Conservation (phyloP, 2,329 filamentous ascomycete species). For the Fusarium bulbicola region DNA sequence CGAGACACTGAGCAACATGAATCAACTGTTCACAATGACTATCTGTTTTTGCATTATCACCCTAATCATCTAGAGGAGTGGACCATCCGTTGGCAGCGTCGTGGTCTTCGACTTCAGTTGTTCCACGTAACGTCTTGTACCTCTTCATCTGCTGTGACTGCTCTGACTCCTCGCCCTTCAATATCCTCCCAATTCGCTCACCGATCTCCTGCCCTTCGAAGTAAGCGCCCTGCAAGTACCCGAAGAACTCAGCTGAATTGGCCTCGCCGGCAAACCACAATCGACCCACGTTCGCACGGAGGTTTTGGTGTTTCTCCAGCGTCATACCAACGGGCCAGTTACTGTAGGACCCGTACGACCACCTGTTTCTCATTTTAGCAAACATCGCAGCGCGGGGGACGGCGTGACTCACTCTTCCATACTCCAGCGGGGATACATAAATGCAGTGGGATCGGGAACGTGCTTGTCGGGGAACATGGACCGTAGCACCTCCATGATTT, state of each 20-base stretch:
- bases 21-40: neutral
- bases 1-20: too few relatives aligned
- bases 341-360: conserved; percentile 69
- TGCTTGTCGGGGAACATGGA: conserved; percentile 67
- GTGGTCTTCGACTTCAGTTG: conserved; percentile 5
- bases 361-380: conserved; percentile 43
- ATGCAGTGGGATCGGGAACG: conserved; percentile 67
- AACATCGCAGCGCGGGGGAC: conserved; percentile 53
- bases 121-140: conserved; percentile 9
- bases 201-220: conserved; percentile 64
- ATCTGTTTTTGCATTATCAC: neutral
- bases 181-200: conserved; percentile 48
- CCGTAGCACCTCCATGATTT: conserved; percentile 67
- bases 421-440: conserved; percentile 62
- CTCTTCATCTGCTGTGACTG: conserved; percentile 7
- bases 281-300: conserved; percentile 68
- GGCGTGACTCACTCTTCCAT: conserved; percentile 28
- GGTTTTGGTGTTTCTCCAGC: conserved; percentile 72
- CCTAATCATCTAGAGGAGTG: neutral
- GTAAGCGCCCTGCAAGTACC: conserved; percentile 71
- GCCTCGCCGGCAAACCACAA: conserved; percentile 74
- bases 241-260: conserved; percentile 70
- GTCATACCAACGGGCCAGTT: conserved; percentile 74
- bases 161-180: neutral
- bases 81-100: conserved; percentile 16